phyloP scores from a whole-genome alignment of 2,329 filamentous ascomycete genomes.

The Ambrosiella cleistominuta region DNA sequence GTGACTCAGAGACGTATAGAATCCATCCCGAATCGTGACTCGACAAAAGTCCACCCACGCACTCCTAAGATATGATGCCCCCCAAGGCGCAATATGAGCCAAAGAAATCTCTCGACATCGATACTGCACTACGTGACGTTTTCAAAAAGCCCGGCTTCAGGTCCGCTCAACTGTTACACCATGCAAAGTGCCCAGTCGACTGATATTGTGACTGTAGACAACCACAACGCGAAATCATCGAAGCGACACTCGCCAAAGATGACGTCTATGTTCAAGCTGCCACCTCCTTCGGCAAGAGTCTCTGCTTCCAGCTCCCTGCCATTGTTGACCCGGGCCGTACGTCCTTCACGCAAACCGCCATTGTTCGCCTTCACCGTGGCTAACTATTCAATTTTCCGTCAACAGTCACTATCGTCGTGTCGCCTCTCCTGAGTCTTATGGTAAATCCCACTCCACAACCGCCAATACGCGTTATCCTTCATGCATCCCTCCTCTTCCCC shows the following conservation, averaged over 20 bases:
- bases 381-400: background rate
- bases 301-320: conserved; percentile 85
- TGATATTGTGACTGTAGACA: conserved; percentile 33
- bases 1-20: too few species aligned
- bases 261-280: conserved; percentile 91
- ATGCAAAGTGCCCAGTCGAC: background rate
- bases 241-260: conserved; percentile 58
- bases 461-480: background rate
- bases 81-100: background rate
- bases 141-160: background rate
- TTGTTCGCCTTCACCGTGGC: background rate
- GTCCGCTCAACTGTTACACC: background rate
- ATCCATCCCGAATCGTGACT: too few species aligned
- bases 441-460: conserved; percentile 24
- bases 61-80: too few species aligned
- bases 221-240: conserved; percentile 73
- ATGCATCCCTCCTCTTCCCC: background rate
- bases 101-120: background rate
- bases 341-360: conserved; percentile 19
- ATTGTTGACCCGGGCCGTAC: conserved; percentile 71
- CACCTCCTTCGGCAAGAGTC: conserved; percentile 78
- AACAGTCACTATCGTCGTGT: conserved; percentile 74
- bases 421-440: conserved; percentile 79
- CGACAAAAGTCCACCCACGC: too few species aligned
- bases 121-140: background rate